Conservation (phyloP, 2,329 filamentous ascomycete species). For the Cephalotrichum gorgonifer region DNA sequence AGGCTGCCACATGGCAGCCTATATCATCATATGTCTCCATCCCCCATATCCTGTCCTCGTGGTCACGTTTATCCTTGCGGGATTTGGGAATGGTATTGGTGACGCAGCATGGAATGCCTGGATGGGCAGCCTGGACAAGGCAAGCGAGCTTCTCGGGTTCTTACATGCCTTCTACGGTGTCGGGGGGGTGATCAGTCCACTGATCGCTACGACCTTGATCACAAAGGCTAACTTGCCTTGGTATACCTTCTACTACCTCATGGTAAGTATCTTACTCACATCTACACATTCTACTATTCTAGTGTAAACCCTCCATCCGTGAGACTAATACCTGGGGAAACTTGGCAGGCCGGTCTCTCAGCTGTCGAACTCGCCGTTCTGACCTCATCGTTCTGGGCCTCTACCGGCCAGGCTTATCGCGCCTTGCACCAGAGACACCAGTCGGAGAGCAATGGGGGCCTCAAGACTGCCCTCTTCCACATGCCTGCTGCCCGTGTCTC, state of each 20-base stretch:
- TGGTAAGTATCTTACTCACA: constrained; percentile 24
- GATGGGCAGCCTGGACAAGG: constrained; percentile 59
- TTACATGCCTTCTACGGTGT: constrained; percentile 64
- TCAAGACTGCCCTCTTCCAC: constrained; percentile 2
- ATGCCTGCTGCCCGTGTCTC: constrained; percentile 17
- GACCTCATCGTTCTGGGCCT: constrained; percentile 50
- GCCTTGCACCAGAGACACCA: constrained; percentile 14
- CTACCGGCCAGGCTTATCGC: constrained; percentile 47
- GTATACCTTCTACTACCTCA: constrained; percentile 62
- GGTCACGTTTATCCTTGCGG: constrained; percentile 53
- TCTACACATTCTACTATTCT: no score
- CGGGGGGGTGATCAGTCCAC: constrained; percentile 57
- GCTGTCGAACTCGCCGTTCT: constrained; percentile 43
- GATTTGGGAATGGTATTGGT: constrained; percentile 61
- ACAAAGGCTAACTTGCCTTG: constrained; percentile 51
- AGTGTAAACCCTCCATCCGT: no score
- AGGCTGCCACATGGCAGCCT: constrained; percentile 51
- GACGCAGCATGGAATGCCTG: constrained; percentile 51
- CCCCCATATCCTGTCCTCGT: constrained; percentile 60
- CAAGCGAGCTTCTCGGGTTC: constrained; percentile 65
- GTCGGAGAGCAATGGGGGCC: background rate
- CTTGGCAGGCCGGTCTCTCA: constrained; percentile 39
- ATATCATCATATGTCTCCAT: constrained; percentile 54
- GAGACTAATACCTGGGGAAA: no score
- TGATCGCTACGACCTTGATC: constrained; percentile 65